Base-by-base conservation (phyloP, 345 rosid species). In the Excoecaria agallocha region DNA sequence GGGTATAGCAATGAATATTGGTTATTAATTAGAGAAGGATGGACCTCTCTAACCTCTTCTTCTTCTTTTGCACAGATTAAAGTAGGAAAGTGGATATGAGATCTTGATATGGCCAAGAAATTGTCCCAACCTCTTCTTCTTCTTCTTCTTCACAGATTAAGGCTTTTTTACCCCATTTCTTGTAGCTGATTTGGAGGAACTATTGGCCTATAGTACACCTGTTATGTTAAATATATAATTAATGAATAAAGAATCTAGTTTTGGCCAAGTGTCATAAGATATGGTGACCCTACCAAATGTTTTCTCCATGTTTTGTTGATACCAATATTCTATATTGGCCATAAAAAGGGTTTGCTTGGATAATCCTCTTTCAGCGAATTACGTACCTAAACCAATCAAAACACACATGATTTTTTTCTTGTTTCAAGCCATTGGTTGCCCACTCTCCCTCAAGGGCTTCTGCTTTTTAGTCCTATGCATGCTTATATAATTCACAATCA, bases 401-500 rank as follows among this genome's bases (percentile, higher is more conserved):
- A 22, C 1, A 67, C 22, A 16, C 1, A 66, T 66, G n/a, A 66
- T 20, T 22, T 48, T 20, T 8, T 6, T 60, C n/a, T 46, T 12
- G 13, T 72, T 19, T 50, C 80, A 77, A 82, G 85, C 74, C 75
- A 69, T 30, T n/a, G 52, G 61, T 70, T 65, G 57, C 76, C 72
- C 85, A 77, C 83, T 81, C 85, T 84, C 78, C 84, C 81, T 79
- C 85, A 59, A 82, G 72, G 82, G 80, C 85, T 82, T 84, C 83
- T 62, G 43, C 64, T 20, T 60, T 46, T 19, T 57, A 30, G 45
- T 49, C 12, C 45, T 24, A 15, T 2, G 24, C 15, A 6, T 24
- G 3, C 3, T 19, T 2, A 37, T 30, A 30, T 30, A 30, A 30
- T 30, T 30, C 30, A 30, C 30, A 30, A 30, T 30, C 30, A 30